Evolutionary conservation across 441 rosid genomes (phyloP), one percentile per base, ranked within the genome.

Genomic region (California macrophylla): DNA sequence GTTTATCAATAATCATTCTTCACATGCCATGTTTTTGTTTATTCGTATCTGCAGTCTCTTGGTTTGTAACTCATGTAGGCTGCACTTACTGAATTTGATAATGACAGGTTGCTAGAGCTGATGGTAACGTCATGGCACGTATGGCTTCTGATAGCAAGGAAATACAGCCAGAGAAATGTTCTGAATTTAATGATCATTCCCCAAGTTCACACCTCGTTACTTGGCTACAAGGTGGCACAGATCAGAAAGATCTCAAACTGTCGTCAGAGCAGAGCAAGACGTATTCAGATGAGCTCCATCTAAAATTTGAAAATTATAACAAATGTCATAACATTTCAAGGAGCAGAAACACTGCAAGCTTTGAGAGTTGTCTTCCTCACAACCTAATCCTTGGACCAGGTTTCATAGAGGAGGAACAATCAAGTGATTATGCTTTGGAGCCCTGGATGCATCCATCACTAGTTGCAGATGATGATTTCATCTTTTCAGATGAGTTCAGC

Each of bases 241-340:
- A 50, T 58, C 32, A 66, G 50, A 56, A 70, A 38, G 68, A 67
- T n/a, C 13, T 45, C n/a, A 67, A 56, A 28, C 64, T 50, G 66
- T 70, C 66, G 10, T 67, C 72, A 29, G 74, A 64, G 63, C 66
- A 26, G 21, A 73, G 45, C 10, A 42, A 25, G 29, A 60, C 42
- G 34, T 64, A 63, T 60, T 69, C 64, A 16, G 67, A 64, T 47
- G 36, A 32, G 40, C 36, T 74, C 67, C 21, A 52, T 26, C n/a
- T 40, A 13, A 64, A 65, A 72, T 65, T 54, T 69, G 73, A 18
- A 69, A 64, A 25, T 66, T 63, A 62, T 32, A 13, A 13, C 18
- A 29, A 34, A 38, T 24, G 47, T 66, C 64, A 38, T 67, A 42
- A 47, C 25, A 66, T 47, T 52, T 16, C 36, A 66, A 50, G 15